phyloP scores from a whole-genome alignment of 2,329 filamentous ascomycete genomes.

The Colletotrichum tofieldiae region DNA sequence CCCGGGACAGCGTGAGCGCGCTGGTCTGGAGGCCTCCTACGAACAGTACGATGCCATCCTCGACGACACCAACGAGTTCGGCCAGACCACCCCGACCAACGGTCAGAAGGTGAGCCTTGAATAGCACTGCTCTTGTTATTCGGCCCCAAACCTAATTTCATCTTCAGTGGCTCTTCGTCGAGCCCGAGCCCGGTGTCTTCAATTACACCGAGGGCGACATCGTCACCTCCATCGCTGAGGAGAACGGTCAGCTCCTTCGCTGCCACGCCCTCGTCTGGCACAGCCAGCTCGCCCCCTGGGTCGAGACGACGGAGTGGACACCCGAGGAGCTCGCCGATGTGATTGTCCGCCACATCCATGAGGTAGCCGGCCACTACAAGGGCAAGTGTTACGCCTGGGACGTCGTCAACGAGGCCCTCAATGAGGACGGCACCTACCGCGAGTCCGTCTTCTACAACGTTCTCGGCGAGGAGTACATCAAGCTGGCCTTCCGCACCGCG shows the following conservation, averaged over 20 bases:
- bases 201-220: conserved; percentile 73
- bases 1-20: conserved; percentile 56
- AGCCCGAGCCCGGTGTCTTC: conserved; percentile 72
- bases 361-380: conserved; percentile 71
- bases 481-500: conserved; percentile 71
- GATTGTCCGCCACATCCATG: conserved; percentile 70
- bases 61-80: conserved; percentile 70
- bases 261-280: conserved; percentile 71
- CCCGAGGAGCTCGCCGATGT: conserved; percentile 69
- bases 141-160: conserved; percentile 20
- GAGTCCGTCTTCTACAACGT: conserved; percentile 68
- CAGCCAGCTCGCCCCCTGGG: conserved; percentile 59
- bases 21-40: conserved; percentile 66
- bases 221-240: conserved; percentile 59
- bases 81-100: conserved; percentile 74
- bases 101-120: conserved; percentile 61
- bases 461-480: conserved; percentile 71
- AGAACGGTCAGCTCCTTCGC: conserved; percentile 64
- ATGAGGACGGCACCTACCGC: conserved; percentile 70
- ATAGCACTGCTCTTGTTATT: neutral
- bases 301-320: conserved; percentile 63
- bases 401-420: conserved; percentile 75
- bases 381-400: conserved; percentile 76
- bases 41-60: conserved; percentile 69
- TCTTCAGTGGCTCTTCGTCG: conserved; percentile 69